phyloP scores from a whole-genome alignment of 176 grass and related monocot genomes.

The Bolboschoenus planiculmis region DNA sequence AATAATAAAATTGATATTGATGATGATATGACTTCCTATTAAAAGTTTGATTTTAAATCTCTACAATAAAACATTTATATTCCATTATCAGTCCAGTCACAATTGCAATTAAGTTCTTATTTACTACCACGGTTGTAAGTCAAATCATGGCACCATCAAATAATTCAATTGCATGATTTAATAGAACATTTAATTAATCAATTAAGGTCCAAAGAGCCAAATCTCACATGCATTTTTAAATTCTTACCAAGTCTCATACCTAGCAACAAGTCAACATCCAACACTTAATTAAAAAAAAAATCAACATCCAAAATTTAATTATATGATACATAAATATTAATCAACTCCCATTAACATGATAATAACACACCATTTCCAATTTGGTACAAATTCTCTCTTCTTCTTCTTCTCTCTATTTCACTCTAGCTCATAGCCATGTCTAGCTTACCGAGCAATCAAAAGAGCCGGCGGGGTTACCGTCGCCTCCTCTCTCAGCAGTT shows the following conservation, averaged over 20 bases:
- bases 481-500: slow-evolving; percentile 28
- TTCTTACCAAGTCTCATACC: neutral
- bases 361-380: neutral
- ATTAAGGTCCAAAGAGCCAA: neutral
- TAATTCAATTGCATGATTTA: too few species aligned
- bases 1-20: too few species aligned
- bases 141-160: slow-evolving; percentile 4
- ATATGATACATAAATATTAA: neutral
- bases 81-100: too few species aligned
- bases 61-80: too few species aligned
- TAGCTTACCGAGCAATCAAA: neutral
- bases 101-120: neutral
- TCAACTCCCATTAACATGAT: neutral
- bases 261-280: neutral
- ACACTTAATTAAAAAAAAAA: too few species aligned
- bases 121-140: neutral
- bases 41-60: too few species aligned
- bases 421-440: slow-evolving; percentile 1
- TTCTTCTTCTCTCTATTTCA: neutral
- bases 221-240: neutral
- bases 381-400: neutral
- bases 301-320: neutral
- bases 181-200: too few species aligned
- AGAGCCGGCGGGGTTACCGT: slow-evolving; percentile 21
- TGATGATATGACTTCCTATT: too few species aligned